These are phyloP conservation scores for Mixia osmundae DNA, from an alignment of 1,284 basidiomycete species.

Conservation along the genomic window DNA sequence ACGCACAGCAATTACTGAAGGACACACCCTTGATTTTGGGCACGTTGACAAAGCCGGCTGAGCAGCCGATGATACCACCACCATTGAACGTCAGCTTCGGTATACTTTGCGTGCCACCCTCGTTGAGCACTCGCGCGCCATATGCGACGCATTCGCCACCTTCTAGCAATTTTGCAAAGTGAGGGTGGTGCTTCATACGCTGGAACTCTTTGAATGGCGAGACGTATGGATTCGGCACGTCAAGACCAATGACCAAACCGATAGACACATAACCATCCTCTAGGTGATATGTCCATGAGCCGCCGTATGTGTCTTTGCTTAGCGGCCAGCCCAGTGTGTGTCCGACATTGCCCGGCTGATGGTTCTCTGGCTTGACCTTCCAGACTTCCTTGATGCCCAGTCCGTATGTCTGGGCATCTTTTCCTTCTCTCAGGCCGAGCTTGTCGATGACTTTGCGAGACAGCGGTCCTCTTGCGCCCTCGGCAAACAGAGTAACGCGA, in stretches of 20 bases:
- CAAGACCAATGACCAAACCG: constrained; percentile 78
- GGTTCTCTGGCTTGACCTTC: constrained; percentile 54
- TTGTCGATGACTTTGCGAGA: constrained; percentile 57
- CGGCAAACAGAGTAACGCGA: constrained; percentile 80
- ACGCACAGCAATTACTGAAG: background rate
- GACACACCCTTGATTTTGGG: constrained; percentile 99
- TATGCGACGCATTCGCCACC: constrained; percentile 65
- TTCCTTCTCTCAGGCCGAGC: constrained; percentile 52
- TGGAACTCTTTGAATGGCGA: constrained; percentile 78
- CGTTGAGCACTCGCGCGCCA: constrained; percentile 73
- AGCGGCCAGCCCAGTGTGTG: constrained; percentile 93
- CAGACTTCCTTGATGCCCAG: constrained; percentile 96
- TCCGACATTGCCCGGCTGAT: constrained; percentile 62
- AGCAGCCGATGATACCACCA: constrained; percentile 82
- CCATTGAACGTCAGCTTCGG: constrained; percentile 85
- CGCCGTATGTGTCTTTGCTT: constrained; percentile 54
- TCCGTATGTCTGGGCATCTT: constrained; percentile 84
- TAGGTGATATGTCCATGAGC: constrained; percentile 92
- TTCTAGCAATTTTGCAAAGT: constrained; percentile 56
- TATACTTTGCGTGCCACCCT: constrained; percentile 82
- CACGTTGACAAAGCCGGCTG: constrained; percentile 87
- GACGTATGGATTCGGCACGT: constrained; percentile 84
- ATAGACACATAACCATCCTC: constrained; percentile 71
- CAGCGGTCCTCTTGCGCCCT: constrained; percentile 83
- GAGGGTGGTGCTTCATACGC: constrained; percentile 94